Evolutionary conservation across 1,284 basidiomycete genomes (phyloP).

Genomic region (Naganishia sp.): DNA sequence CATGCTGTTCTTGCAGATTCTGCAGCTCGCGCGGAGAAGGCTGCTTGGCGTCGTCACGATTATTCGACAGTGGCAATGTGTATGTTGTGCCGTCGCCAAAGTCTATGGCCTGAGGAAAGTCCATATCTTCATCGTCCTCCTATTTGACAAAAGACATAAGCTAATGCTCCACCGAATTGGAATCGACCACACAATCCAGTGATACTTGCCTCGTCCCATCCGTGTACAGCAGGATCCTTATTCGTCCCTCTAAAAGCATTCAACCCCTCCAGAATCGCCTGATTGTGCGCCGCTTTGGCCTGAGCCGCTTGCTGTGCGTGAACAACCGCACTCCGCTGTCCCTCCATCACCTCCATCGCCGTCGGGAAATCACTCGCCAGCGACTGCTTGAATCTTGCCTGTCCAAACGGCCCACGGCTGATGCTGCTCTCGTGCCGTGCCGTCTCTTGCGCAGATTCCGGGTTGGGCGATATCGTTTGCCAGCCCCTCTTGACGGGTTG

Average conservation of each 20-base stretch:
- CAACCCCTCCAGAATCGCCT: slow-evolving; percentile 59
- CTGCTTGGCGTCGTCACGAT: slow-evolving; percentile 17
- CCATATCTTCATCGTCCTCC: slow-evolving; percentile 71
- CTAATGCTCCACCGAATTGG: neutral
- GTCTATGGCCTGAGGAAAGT: slow-evolving; percentile 87
- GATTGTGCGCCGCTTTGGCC: slow-evolving; percentile 60
- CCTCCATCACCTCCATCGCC: slow-evolving; percentile 83
- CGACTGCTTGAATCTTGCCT: slow-evolving; percentile 20
- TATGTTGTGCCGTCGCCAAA: slow-evolving; percentile 90
- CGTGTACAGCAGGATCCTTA: slow-evolving; percentile 84
- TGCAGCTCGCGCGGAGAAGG: slow-evolving; percentile 38
- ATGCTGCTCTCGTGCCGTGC: neutral
- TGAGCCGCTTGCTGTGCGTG: slow-evolving; percentile 49
- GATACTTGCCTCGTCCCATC: slow-evolving; percentile 87
- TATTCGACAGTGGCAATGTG: slow-evolving; percentile 64
- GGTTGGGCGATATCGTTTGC: slow-evolving; percentile 16
- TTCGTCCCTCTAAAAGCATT: slow-evolving; percentile 90
- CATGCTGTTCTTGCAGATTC: slow-evolving; percentile 41
- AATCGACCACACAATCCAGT: slow-evolving; percentile 1
- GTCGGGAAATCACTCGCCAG: slow-evolving; percentile 68
- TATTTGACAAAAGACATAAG: slow-evolving; percentile 6
- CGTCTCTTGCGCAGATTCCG: slow-evolving; percentile 4
- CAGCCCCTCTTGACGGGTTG: slow-evolving; percentile 22
- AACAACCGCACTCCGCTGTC: slow-evolving; percentile 51
- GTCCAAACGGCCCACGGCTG: slow-evolving; percentile 7